Conservation (phyloP, 345 rosid genomes). For the Hibiscus mutabilis region DNA sequence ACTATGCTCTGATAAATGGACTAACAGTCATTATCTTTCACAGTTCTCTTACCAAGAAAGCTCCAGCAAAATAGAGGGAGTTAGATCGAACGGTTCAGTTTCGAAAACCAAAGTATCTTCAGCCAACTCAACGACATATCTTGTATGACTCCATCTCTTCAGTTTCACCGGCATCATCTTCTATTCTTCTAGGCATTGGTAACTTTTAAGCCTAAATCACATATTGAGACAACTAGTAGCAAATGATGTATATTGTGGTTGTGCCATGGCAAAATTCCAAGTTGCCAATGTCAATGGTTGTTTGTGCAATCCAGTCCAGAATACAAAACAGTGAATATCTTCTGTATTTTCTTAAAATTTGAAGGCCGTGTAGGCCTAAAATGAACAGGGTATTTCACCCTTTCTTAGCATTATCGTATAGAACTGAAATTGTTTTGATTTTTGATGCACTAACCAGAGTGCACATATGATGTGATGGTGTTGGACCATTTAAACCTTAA, state of each 20-base stretch:
- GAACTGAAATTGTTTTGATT: neutral
- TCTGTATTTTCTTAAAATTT: neutral
- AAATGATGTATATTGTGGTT: neutral
- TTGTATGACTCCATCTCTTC: neutral
- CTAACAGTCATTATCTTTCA: constrained; percentile 7
- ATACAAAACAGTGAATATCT: neutral
- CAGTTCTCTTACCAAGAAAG: constrained; percentile 48
- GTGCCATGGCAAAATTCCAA: neutral
- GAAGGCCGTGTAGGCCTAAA: neutral
- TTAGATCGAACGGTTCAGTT: neutral
- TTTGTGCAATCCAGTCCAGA: neutral
- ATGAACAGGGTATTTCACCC: neutral
- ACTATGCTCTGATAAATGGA: neutral
- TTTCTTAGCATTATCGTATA: neutral
- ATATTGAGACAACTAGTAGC: neutral
- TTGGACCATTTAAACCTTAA: neutral
- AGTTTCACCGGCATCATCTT: neutral
- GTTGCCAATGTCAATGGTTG: neutral
- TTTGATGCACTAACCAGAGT: neutral
- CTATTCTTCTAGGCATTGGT: neutral
- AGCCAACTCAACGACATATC: neutral
- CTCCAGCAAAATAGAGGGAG: constrained; percentile 16
- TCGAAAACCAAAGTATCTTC: neutral
- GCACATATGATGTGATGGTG: neutral
- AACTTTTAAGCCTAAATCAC: neutral